Evolutionary conservation across 352 stramenopile species (phyloP), one percentile per base, ranked within the genome.

Genomic region (Aphanomyces invadans): DNA sequence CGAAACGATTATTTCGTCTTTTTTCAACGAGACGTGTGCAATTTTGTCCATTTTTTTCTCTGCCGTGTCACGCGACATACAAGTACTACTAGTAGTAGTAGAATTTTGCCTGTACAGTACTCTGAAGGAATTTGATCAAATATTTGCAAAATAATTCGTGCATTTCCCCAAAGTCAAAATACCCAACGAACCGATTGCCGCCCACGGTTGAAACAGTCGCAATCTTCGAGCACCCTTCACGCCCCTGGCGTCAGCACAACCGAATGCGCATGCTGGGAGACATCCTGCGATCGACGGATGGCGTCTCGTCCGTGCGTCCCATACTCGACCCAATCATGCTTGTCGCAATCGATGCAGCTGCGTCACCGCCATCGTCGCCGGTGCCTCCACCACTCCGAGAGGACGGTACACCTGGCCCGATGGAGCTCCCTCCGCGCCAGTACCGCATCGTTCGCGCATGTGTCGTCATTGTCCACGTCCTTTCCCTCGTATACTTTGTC

Each of bases 401-500:
- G 7, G 36, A 42, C 15, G 7, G 7, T 15, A 15, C 36, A 42
- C 36, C 7, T 42, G 36, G 36, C n/a, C 46, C 26, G 10, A 54
- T 54, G n/a, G 46, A 54, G 26, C 10, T 54, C n/a, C 11, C 46
- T 29, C 46, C 46, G 46, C n/a, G 10, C 26, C n/a, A 15, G 10
- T 54, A 54, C 26, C 46, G 46, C 46, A 11, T 54, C 46, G 0
- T 29, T 25, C 46, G n/a, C 46, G 26, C n/a, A 10, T 54, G 46
- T n/a, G 2, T 29, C n/a, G 10, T 54, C 26, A n/a, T 11, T 12
- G 7, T 54, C 46, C 46, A 54, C n/a, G 46, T 54, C n/a, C 46
- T 54, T 29, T 54, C n/a, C 26, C 46, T 54, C 46, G 46, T 54
- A n/a, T 54, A 54, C 46, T 54, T 25, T 29, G 46, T 29, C n/a